A percentile compares a stretch with the other conserved stretches of the same genome.
phyloP scores from a whole-genome alignment of 1,139 yeast species.

The Kluyveromyces sp. region DNA sequence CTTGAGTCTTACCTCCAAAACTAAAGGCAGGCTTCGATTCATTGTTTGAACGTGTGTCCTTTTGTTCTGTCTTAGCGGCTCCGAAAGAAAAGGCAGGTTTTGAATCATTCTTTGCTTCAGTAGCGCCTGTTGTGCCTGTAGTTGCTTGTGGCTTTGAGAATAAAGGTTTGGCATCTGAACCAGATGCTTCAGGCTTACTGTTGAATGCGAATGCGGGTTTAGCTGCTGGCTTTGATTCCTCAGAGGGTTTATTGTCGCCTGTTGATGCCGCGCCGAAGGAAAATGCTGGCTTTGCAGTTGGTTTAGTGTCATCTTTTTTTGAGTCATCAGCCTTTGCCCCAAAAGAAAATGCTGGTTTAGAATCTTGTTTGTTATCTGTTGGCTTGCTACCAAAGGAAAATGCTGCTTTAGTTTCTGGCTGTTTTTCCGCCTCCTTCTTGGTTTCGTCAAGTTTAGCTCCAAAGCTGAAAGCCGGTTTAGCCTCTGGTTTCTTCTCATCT shows the following conservation, averaged over 20 bases:
- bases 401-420: constrained; percentile 2
- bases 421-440: constrained; percentile 12
- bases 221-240: too few species aligned
- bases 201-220: too few species aligned
- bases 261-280: constrained; percentile 23
- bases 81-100: constrained; percentile 27
- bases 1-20: constrained; percentile 13
- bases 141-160: not conserved
- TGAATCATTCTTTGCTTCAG: constrained; percentile 10
- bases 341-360: constrained; percentile 19
- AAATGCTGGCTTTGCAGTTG: constrained; percentile 14
- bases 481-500: constrained; percentile 4
- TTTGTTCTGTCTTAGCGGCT: constrained; percentile 3
- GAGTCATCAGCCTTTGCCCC: constrained; percentile 10
- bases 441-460: constrained; percentile 16
- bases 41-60: constrained; percentile 4
- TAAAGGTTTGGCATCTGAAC: not conserved
- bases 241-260: not conserved
- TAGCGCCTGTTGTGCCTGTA: constrained; percentile 2
- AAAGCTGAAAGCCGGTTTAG: constrained; percentile 21
- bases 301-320: not conserved
- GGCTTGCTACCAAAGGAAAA: constrained; percentile 6
- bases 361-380: constrained; percentile 8
- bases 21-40: constrained; percentile 18
- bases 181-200: too few species aligned